Percentiles rank a stretch among this genome's conserved stretches.
These are phyloP conservation scores for Hypoxylon sp. DNA, from an alignment of 2,329 filamentous ascomycete genomes.

Conservation along the genomic window DNA sequence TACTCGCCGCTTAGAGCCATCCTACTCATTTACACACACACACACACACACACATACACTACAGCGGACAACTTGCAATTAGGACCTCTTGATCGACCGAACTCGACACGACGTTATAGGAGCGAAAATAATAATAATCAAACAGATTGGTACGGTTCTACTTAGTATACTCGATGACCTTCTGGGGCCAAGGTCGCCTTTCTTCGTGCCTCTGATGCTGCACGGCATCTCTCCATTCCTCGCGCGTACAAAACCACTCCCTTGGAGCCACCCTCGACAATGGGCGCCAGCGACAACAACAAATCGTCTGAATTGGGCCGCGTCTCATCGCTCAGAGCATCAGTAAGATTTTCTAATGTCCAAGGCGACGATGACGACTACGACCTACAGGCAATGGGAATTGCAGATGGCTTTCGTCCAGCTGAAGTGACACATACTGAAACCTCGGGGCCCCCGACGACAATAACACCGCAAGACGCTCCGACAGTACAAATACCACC, in stretches of 20 bases:
- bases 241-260: conserved; percentile 37
- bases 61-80: conserved; percentile 46
- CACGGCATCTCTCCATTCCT: conserved; percentile 47
- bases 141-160: conserved; percentile 18
- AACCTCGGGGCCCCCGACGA: conserved; percentile 43
- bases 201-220: conserved; percentile 51
- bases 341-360: conserved; percentile 57
- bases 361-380: conserved; percentile 64
- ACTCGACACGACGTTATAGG: conserved; percentile 22
- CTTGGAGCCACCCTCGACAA: conserved; percentile 51
- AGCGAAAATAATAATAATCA: conserved; percentile 22
- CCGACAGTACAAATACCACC: conserved; percentile 45
- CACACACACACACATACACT: background rate
- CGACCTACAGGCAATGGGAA: conserved; percentile 64
- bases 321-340: conserved; percentile 61
- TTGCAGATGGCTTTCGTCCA: conserved; percentile 60
- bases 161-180: conserved; percentile 49
- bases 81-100: conserved; percentile 34
- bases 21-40: conserved; percentile 27
- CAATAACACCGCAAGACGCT: conserved; percentile 45
- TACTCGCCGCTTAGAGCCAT: conserved; percentile 31
- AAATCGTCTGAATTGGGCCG: conserved; percentile 60
- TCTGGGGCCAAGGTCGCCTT: conserved; percentile 46
- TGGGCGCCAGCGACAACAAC: conserved; percentile 58
- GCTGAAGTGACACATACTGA: conserved; percentile 48